Evolutionary conservation across 352 stramenopile species (phyloP), one percentile per base, ranked within the genome.

Genomic region (Pythium monospermum): DNA sequence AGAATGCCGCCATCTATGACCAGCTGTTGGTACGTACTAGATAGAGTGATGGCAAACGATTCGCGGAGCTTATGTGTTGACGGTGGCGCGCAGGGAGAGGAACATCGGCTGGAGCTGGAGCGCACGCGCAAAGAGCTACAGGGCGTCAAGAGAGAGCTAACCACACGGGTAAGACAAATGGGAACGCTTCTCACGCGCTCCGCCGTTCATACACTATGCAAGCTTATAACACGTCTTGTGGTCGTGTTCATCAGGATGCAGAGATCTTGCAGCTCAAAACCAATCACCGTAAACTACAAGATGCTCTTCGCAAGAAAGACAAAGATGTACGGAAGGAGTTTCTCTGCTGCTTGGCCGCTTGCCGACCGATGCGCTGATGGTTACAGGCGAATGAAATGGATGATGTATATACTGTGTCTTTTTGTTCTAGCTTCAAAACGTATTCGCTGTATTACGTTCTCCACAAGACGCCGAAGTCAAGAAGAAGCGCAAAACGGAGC

Each of bases 381-480:
- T n/a, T 39, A n/a, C 25, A 44, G 18, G 35, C 18, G 13, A 21
- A 31, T 42, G 45, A n/a, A 43, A 6, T 27, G 16, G 32, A 21
- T 40, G 26, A 21, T 18, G 36, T 31, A 11, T n/a, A n/a, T 23
- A 19, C 16, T 57, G 15, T 16, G 5, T 21, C 32, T 23, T 48
- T 18, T 13, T 22, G 12, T n/a, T 53, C 40, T 40, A 88, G 77
- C 37, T 88, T 3, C 74, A 86, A 53, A 65, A 64, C 45, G 56
- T 76, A 16, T 86, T 88, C 55, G 71, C 59, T 0, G 64, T 88
- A 7, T 27, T 88, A 1, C 59, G 77, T 8, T 73, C 74, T 0
- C 72, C 74, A 15, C 77, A 83, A 64, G 74, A 84, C 21, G 73
- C 66, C 4, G 74, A 88, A 37, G 63, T 80, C 27, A 83, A 74